Evolutionary conservation across 2,329 filamentous ascomycete species (phyloP), one percentile per base, ranked within the genome.

Genomic region (Hymenoscyphus linearis): DNA sequence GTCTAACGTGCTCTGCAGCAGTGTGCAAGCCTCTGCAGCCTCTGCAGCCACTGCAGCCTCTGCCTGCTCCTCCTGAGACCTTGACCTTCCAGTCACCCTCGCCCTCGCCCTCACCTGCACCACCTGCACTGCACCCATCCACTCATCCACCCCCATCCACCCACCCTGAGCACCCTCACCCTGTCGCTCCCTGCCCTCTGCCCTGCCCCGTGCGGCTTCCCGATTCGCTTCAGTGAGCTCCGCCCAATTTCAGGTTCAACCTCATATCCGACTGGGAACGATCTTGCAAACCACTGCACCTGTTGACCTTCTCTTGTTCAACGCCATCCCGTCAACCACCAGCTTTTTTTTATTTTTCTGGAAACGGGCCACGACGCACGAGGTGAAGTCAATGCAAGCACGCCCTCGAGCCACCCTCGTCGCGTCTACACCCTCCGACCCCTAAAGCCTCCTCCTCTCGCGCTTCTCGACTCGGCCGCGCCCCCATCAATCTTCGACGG

Each of bases 361-460:
- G 44, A n/a, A 50, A n/a, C 47, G 13, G 25, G 22, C 58, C n/a
- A 55, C 52, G 34, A 26, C 27, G 37, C 37, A 22, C 16, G 35
- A 34, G 59, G 34, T 25, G 6, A 34, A 58, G 47, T 50, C 35
- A 55, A 54, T 55, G 59, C 61, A 65, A 57, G 65, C 37, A 57
- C 31, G 50, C 53, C 31, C n/a, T 58, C 40, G 35, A 58, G 58
- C 57, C 62, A 57, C 61, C 65, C 65, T 66, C 67, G 60, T 68
- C 67, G 67, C 66, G 65, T 69, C 60, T 44, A 18, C 40, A 7
- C n/a, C 18, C 13, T 13, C 44, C 59, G 12, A 58, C 62, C 56
- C 55, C 25, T 34, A 35, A 31, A 57, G 55, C 53, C 53, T 55
- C 53, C n/a, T 9, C 31, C 57, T 63, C 64, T 64, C 64, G 65